phyloP scores from a whole-genome alignment of 257 asterid species.

The Solanum etuberosum region DNA sequence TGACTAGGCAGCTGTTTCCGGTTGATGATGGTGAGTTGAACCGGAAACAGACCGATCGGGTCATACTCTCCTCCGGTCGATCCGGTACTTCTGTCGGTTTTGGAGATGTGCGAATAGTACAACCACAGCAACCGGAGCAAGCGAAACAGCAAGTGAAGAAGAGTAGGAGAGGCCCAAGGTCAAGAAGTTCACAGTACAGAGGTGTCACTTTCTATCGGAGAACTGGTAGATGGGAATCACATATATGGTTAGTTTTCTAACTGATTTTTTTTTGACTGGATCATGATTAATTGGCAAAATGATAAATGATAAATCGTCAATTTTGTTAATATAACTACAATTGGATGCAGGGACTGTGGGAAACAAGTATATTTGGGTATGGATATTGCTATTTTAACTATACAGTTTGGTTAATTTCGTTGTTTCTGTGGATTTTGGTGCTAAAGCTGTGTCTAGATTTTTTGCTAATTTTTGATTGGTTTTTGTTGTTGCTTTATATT shows the following conservation, averaged over 20 bases:
- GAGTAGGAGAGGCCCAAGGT: slow-evolving; percentile 57
- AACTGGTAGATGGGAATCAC: slow-evolving; percentile 74
- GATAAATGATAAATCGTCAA: not conserved
- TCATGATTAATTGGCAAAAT: not conserved
- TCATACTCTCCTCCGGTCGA: not conserved
- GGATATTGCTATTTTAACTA: slow-evolving; percentile 1
- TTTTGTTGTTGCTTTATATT: not conserved
- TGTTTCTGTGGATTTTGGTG: not conserved
- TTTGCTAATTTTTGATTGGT: not conserved
- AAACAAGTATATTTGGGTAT: slow-evolving; percentile 61
- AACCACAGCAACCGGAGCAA: slow-evolving; percentile 8
- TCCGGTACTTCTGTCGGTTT: not conserved
- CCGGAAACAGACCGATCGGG: slow-evolving; percentile 5
- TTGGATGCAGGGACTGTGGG: slow-evolving; percentile 56
- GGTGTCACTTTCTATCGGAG: slow-evolving; percentile 61
- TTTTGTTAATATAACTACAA: not conserved
- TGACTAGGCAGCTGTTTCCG: slow-evolving; percentile 58
- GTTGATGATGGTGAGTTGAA: not conserved
- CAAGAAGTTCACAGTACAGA: slow-evolving; percentile 50
- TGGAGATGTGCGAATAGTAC: not conserved
- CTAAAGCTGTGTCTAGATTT: not conserved
- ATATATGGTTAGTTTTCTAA: slow-evolving; percentile 33
- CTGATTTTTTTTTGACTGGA: not conserved
- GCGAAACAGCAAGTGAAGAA: slow-evolving; percentile 29
- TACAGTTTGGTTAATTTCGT: not conserved